These are phyloP conservation scores for Cladosporium oxysporum DNA, from an alignment of 2,329 filamentous ascomycete genomes.

Conservation along the genomic window DNA sequence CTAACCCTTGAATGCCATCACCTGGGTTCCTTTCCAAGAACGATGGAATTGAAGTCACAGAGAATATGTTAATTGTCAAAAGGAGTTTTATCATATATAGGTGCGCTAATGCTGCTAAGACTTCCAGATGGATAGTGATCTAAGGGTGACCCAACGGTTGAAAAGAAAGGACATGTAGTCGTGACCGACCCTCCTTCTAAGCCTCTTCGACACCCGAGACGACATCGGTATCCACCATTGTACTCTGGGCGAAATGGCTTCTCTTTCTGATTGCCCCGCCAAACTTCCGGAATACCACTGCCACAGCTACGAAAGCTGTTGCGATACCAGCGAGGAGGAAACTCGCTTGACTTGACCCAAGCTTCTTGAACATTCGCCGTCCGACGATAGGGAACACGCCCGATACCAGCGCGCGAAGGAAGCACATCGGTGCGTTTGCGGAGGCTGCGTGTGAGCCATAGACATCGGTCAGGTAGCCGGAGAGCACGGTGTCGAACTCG, in stretches of 20 bases:
- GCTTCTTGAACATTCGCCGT: constrained; percentile 41
- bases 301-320: constrained; percentile 37
- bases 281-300: constrained; percentile 3
- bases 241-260: constrained; percentile 4
- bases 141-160: neutral
- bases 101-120: neutral
- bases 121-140: neutral
- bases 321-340: constrained; percentile 46
- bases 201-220: neutral
- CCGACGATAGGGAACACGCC: constrained; percentile 46
- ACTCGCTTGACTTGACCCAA: constrained; percentile 45
- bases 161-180: neutral
- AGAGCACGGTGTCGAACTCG: constrained; percentile 47
- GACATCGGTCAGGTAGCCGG: constrained; percentile 49
- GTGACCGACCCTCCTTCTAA: neutral
- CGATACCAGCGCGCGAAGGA: constrained; percentile 43
- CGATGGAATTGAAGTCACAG: neutral
- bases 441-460: constrained; percentile 49
- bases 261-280: neutral
- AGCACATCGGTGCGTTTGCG: constrained; percentile 46
- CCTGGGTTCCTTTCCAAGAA: neutral
- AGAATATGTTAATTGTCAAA: neutral
- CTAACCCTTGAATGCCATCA: neutral
- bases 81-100: neutral
- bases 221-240: neutral